Base-by-base conservation (phyloP, 805 yeast species). In the Candida namnaoensis region DNA sequence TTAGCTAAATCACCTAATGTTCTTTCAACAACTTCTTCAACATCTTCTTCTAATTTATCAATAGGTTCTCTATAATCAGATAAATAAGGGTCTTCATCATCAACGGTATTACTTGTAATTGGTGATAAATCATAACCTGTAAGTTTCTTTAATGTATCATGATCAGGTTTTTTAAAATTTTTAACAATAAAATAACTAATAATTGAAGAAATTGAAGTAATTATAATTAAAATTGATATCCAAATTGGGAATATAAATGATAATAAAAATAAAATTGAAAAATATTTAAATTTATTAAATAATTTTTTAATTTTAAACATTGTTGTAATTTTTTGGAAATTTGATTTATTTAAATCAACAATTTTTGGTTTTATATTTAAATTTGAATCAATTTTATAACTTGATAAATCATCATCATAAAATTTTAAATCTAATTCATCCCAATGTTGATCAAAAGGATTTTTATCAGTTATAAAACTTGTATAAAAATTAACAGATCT, bases 401-500 rank as follows among this genome's bases (percentile, higher is more conserved):
- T 7, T 27, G 9, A 27, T 9, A 43, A 40, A n/a, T 66, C 69
- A 6, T 67, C 63, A 32, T 79, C 63, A 51, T 67, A 79, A 42
- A 78, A 64, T 35, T 68, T 70, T 39, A 74, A 57, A 15, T 50
- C 47, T 33, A 56, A 27, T 3, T 56, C 54, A 38, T 71, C 71
- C 71, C 75, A 72, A 38, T 62, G 63, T n/a, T 66, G 62, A 32
- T 78, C 79, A 56, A 88, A 88, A 2, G 96, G 95, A 42, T 85
- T 78, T 45, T 71, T 73, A 28, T 79, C 71, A 4, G 91, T 71
- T 44, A 91, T 82, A 58, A 69, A 88, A 0, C 95, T 71, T 0
- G 97, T 87, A 62, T 78, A 85, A 58, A 88, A 91, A 13, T 91
- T 82, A 7, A 90, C 98, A 0, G 95, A 77, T 44, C 96, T 69